Evolutionary conservation across 345 rosid genomes (phyloP).

Genomic region (Cardamine chenopodiifolia): DNA sequence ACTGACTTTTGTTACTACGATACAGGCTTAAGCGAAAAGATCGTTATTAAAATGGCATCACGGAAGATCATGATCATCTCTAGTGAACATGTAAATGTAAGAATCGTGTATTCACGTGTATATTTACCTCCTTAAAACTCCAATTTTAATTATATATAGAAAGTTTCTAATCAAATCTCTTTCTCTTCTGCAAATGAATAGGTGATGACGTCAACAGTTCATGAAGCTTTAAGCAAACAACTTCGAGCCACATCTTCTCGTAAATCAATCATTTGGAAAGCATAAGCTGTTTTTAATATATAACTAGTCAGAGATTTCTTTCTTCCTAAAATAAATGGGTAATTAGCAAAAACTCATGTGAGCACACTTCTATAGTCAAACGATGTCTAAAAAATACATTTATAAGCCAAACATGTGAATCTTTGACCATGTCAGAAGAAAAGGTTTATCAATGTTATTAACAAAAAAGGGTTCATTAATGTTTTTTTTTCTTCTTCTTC

Average conservation of each 20-base stretch:
- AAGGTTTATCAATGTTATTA: background rate
- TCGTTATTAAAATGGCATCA: background rate
- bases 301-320: slow-evolving; percentile 1
- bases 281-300: background rate
- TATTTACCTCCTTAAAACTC: background rate
- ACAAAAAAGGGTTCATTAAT: slow-evolving; percentile 1
- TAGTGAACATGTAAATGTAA: slow-evolving; percentile 34
- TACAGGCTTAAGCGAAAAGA: slow-evolving; percentile 24
- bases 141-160: background rate
- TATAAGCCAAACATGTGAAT: slow-evolving; percentile 15
- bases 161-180: slow-evolving; percentile 16
- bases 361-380: slow-evolving; percentile 23
- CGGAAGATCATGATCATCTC: slow-evolving; percentile 39
- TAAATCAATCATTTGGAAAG: slow-evolving; percentile 34
- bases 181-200: background rate
- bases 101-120: background rate
- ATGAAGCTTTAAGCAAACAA: slow-evolving; percentile 38
- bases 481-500: background rate
- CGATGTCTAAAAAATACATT: slow-evolving; percentile 3
- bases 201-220: slow-evolving; percentile 32
- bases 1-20: background rate
- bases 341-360: slow-evolving; percentile 16
- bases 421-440: slow-evolving; percentile 35
- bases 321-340: background rate
- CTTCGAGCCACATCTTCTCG: slow-evolving; percentile 33